Conservation (phyloP, 352 stramenopile genomes). For the Globisporangium radiosum region DNA sequence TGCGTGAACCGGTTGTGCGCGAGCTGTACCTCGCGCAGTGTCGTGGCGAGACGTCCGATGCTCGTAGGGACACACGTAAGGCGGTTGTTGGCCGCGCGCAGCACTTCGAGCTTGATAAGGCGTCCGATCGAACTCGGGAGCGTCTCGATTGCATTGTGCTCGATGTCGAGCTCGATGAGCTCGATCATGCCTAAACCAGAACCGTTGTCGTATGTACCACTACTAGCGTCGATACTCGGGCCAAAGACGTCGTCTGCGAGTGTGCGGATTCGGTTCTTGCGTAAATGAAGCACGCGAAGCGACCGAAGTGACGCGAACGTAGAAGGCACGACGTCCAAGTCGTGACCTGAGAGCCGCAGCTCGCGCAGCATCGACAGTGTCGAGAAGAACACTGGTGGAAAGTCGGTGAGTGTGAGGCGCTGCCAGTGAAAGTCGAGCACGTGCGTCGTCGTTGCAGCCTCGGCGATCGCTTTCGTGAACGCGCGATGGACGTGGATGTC, state of each 20-base stretch:
- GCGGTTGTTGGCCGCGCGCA: constrained; percentile 45
- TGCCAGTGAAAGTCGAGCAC: constrained; percentile 70
- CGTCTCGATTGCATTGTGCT: constrained; percentile 47
- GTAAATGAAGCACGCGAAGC: constrained; percentile 53
- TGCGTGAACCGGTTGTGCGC: constrained; percentile 48
- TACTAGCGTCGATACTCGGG: background rate
- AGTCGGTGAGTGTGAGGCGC: constrained; percentile 33
- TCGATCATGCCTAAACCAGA: background rate
- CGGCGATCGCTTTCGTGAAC: constrained; percentile 31
- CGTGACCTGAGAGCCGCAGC: constrained; percentile 55
- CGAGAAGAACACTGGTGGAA: constrained; percentile 46
- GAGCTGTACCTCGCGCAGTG: constrained; percentile 31
- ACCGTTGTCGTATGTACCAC: too few species aligned
- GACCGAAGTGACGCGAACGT: constrained; percentile 27
- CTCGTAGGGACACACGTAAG: constrained; percentile 28
- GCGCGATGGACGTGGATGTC: constrained; percentile 60
- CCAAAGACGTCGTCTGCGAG: constrained; percentile 42
- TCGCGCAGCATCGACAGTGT: constrained; percentile 31
- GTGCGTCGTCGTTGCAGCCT: constrained; percentile 23
- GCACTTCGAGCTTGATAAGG: constrained; percentile 29
- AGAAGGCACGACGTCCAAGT: constrained; percentile 29
- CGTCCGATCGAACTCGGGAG: constrained; percentile 37
- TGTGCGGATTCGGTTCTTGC: constrained; percentile 45
- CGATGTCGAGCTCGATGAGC: constrained; percentile 56
- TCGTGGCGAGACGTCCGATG: constrained; percentile 22